Evolutionary conservation across 1,284 basidiomycete genomes (phyloP), one percentile per base, ranked within the genome.

Genomic region (Papiliotrema nemorosa): DNA sequence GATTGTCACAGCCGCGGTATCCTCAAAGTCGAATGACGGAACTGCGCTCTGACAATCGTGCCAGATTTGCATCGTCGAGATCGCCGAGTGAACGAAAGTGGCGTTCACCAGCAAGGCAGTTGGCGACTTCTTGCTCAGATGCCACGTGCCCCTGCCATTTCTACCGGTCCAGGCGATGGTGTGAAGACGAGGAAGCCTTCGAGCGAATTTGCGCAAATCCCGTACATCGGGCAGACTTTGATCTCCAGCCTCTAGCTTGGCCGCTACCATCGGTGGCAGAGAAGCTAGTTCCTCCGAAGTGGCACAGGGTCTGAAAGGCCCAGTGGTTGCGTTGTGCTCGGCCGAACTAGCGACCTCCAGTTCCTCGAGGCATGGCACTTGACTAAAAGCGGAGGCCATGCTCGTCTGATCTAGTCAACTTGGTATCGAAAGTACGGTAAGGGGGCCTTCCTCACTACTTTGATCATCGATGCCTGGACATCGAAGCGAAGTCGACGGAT

Each of bases 71-170:
- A 46, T 21, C 3, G 55, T 58, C 4, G 53, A 44, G 6, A 55
- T 22, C 4, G 55, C 59, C 1, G 59, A 40, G 50, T 60, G 62
- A 2, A 47, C 33, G 47, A 64, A 66, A 24, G 53, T 38, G 24
- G 64, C 52, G 3, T 55, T 55, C 12, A 54, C 50, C 3, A 62
- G 37, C 3, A 54, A 50, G 21, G 24, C 14, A 14, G 37, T 12
- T 12, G 37, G 10, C 29, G 57, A 41, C 44, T 59, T 59, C 38
- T 58, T 58, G 6, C 47, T 27, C 39, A 68, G 55, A 2, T 29
- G 44, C 66, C 66, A 68, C 43, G 54, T 44, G 20, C 66, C 66
- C 52, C 63, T 62, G 21, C 62, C 66, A 10, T 53, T 50, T 24
- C 59, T 49, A 1, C 66, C 66, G 5, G 53, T 55, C 66, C 64